Evolutionary conservation across 805 yeast genomes (phyloP).

Genomic region (Hagleromyces aurorensis): DNA sequence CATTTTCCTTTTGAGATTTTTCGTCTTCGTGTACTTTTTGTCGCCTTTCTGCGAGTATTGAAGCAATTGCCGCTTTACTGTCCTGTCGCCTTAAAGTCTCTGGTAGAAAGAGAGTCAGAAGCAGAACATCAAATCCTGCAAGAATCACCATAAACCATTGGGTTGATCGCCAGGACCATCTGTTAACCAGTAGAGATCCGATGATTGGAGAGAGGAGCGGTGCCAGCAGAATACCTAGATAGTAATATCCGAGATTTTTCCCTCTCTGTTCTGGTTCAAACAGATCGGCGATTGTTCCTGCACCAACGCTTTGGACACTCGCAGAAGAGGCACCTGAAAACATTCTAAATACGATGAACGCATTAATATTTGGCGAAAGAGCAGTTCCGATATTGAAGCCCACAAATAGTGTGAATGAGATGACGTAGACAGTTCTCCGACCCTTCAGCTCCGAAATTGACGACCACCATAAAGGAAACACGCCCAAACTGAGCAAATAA

Average conservation of each 20-base stretch:
- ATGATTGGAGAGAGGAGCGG: conserved; percentile 73
- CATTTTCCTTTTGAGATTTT: conserved; percentile 1
- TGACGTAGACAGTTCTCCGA: conserved; percentile 61
- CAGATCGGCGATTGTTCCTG: conserved; percentile 77
- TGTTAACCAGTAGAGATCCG: conserved; percentile 65
- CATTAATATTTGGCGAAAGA: conserved; percentile 48
- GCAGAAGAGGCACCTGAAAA: conserved; percentile 77
- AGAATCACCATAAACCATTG: conserved; percentile 76
- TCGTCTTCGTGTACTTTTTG: conserved; percentile 8
- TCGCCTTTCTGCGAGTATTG: conserved; percentile 36
- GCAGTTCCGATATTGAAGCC: conserved; percentile 71
- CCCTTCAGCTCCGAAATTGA: conserved; percentile 69
- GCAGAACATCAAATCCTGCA: conserved; percentile 44
- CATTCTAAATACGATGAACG: conserved; percentile 61
- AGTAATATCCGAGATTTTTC: conserved; percentile 68
- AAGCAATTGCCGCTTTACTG: conserved; percentile 41
- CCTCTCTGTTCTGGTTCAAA: conserved; percentile 65
- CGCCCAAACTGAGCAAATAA: conserved; percentile 63
- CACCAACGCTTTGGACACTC: conserved; percentile 82
- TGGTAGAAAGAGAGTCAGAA: conserved; percentile 54
- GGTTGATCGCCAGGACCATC: conserved; percentile 85
- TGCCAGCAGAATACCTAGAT: conserved; percentile 73
- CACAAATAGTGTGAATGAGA: conserved; percentile 54
- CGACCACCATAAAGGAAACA: conserved; percentile 88
- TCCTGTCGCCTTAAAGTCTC: conserved; percentile 65